Conservation (phyloP, 2,329 filamentous ascomycete genomes). For the Blumeriella jaapii region DNA sequence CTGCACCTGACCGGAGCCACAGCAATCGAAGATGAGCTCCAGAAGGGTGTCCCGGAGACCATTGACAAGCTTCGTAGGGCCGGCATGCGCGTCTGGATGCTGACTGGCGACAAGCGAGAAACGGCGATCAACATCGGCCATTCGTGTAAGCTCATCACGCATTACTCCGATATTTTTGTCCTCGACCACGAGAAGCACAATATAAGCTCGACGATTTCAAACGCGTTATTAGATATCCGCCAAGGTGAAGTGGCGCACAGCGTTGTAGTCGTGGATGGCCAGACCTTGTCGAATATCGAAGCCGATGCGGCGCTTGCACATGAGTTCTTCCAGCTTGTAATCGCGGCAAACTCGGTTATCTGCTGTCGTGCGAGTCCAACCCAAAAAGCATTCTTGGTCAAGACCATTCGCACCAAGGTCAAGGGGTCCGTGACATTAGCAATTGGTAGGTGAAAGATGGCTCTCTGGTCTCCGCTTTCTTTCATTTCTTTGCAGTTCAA, state of each 20-base stretch:
- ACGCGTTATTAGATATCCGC: conserved; percentile 12
- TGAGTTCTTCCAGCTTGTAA: conserved; percentile 66
- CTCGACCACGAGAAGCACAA: conserved; percentile 42
- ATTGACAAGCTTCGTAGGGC: conserved; percentile 81
- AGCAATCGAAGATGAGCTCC: conserved; percentile 87
- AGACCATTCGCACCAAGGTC: conserved; percentile 60
- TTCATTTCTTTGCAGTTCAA: no score
- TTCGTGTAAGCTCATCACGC: conserved; percentile 64
- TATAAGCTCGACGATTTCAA: conserved; percentile 3
- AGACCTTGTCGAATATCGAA: conserved; percentile 63
- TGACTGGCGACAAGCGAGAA: conserved; percentile 87
- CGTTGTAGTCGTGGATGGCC: conserved; percentile 73
- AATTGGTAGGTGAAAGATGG: conserved; percentile 44
- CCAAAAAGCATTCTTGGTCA: conserved; percentile 77
- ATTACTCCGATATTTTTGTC: conserved; percentile 66
- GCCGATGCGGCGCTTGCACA: conserved; percentile 42
- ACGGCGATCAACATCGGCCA: conserved; percentile 88
- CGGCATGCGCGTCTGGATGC: conserved; percentile 88
- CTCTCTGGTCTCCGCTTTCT: no score
- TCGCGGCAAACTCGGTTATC: conserved; percentile 74
- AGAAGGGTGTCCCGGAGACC: conserved; percentile 78
- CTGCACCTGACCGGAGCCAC: conserved; percentile 82
- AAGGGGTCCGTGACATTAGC: conserved; percentile 68
- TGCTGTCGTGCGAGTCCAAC: conserved; percentile 85
- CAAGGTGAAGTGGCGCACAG: conserved; percentile 43